These are phyloP conservation scores for Hygrocybe coccinea DNA, from an alignment of 768 basidiomycete genomes.

Conservation along the genomic window DNA sequence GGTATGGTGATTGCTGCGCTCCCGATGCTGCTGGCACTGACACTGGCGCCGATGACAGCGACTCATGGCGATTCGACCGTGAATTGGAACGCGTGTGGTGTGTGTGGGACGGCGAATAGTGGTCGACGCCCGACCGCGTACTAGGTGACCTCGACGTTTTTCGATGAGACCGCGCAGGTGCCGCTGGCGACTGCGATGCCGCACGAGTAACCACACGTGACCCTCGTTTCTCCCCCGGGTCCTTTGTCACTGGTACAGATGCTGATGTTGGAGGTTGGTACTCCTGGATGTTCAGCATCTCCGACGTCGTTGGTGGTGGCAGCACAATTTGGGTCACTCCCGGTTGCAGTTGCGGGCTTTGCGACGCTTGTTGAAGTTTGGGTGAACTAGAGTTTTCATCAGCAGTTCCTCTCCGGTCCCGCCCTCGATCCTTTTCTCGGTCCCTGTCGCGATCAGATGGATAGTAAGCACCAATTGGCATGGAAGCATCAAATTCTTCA, in stretches of 20 bases:
- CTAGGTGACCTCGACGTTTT: neutral
- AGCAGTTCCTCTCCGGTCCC: neutral
- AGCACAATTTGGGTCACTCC: constrained; percentile 14
- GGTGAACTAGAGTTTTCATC: neutral
- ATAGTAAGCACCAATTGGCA: constrained; percentile 46
- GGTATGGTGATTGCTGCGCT: constrained; percentile 5
- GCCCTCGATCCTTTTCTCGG: constrained; percentile 11
- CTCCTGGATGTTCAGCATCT: constrained; percentile 24
- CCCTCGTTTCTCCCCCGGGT: constrained; percentile 15
- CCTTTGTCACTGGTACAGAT: constrained; percentile 10
- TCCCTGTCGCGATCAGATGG: constrained; percentile 30
- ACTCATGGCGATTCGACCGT: neutral
- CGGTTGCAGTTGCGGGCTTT: neutral
- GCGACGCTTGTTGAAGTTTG: neutral
- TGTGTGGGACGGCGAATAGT: constrained; percentile 7
- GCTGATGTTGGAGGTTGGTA: constrained; percentile 21
- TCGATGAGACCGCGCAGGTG: neutral
- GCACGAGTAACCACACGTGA: neutral
- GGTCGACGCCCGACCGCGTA: neutral
- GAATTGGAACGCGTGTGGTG: constrained; percentile 11
- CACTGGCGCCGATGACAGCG: constrained; percentile 1
- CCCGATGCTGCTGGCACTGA: constrained; percentile 6
- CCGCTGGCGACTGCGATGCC: neutral
- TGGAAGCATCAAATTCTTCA: constrained; percentile 58
- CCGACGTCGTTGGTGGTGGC: constrained; percentile 14